phyloP scores from a whole-genome alignment of 2,329 filamentous ascomycete species.

The Hypoxylon sp. region DNA sequence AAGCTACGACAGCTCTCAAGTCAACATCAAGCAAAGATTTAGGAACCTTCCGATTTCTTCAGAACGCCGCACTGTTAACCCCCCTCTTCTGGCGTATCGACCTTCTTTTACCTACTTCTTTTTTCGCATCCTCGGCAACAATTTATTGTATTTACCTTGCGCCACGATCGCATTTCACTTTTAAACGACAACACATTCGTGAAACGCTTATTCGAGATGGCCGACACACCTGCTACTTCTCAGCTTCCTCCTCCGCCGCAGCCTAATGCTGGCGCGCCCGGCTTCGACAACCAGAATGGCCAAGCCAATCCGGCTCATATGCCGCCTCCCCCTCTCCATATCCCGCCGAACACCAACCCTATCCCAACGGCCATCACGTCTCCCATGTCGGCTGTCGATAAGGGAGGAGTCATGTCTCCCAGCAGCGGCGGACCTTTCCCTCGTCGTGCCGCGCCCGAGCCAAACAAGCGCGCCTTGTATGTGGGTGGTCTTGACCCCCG shows the following conservation, averaged over 20 bases:
- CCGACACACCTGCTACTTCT: constrained; percentile 77
- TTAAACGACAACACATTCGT: constrained; percentile 24
- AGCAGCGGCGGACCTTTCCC: constrained; percentile 84
- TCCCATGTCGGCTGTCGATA: constrained; percentile 78
- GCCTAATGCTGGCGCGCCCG: constrained; percentile 78
- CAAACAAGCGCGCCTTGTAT: constrained; percentile 97
- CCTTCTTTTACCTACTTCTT: constrained; percentile 17
- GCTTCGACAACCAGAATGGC: constrained; percentile 82
- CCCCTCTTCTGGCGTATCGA: constrained; percentile 32
- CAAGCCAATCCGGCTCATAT: constrained; percentile 82
- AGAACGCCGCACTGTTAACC: constrained; percentile 26
- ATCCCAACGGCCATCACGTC: constrained; percentile 94
- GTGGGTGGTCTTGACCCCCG: constrained; percentile 95
- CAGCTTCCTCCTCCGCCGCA: constrained; percentile 80
- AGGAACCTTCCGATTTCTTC: constrained; percentile 32
- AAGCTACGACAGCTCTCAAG: constrained; percentile 46
- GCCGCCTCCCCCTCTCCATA: constrained; percentile 91
- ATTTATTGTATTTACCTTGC: constrained; percentile 38
- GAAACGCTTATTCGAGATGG: constrained; percentile 71
- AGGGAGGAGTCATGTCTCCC: constrained; percentile 82
- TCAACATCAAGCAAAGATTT: constrained; percentile 32
- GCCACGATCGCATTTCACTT: constrained; percentile 26
- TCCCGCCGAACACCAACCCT: constrained; percentile 95
- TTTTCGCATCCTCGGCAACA: constrained; percentile 29
- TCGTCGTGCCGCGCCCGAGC: constrained; percentile 93